Evolutionary conservation across 768 basidiomycete species (phyloP).

Genomic region (Hemileccinum rubropunctum): DNA sequence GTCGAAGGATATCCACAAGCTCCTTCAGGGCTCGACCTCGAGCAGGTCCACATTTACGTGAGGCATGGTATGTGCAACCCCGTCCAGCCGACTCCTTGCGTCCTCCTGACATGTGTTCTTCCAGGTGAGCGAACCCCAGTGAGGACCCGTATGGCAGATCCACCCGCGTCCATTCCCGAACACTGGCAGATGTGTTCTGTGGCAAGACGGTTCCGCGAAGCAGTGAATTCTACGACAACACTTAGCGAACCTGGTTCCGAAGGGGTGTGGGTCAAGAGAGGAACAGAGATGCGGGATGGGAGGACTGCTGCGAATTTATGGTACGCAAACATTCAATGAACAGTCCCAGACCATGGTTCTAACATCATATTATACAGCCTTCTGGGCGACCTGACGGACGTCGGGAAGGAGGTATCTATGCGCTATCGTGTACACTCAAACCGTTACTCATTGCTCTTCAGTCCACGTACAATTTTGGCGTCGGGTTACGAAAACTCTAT

Average conservation of each 20-base stretch:
- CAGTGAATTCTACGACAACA: slow-evolving; percentile 32
- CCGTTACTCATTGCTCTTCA: slow-evolving; percentile 25
- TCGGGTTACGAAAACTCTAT: slow-evolving; percentile 59
- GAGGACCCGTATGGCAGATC: slow-evolving; percentile 56
- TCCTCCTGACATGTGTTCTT: neutral
- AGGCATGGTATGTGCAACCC: slow-evolving; percentile 57
- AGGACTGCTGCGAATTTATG: slow-evolving; percentile 56
- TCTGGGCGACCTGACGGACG: slow-evolving; percentile 48
- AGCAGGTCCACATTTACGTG: slow-evolving; percentile 74
- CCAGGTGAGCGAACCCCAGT: slow-evolving; percentile 78
- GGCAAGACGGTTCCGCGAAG: slow-evolving; percentile 47
- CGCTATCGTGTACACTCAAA: neutral
- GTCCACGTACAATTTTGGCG: slow-evolving; percentile 67
- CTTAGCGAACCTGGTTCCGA: slow-evolving; percentile 13
- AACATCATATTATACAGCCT: slow-evolving; percentile 40
- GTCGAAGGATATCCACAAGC: slow-evolving; percentile 58
- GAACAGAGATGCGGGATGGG: slow-evolving; percentile 60
- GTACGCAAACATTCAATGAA: slow-evolving; percentile 36
- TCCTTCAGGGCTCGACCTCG: slow-evolving; percentile 52
- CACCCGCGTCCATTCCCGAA: slow-evolving; percentile 64
- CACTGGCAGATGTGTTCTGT: slow-evolving; percentile 67
- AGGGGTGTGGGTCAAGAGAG: slow-evolving; percentile 39
- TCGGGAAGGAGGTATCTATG: slow-evolving; percentile 56
- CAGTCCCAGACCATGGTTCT: neutral
- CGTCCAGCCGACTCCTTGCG: neutral